phyloP scores from a whole-genome alignment of 257 asterid species.

The Primulina tabacum region DNA sequence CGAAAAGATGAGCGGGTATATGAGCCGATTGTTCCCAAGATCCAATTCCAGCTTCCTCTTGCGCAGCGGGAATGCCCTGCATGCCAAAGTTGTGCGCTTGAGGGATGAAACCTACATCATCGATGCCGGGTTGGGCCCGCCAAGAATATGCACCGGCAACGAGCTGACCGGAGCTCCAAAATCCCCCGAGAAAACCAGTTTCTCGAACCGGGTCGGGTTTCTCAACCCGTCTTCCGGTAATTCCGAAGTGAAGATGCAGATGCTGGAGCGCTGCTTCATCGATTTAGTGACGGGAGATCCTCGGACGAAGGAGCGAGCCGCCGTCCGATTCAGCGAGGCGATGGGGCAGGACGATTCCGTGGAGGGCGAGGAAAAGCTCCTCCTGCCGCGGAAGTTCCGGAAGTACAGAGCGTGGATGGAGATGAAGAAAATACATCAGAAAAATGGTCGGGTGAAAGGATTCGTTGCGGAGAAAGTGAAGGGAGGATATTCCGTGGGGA shows the following conservation, averaged over 20 bases:
- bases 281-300: slow-evolving; percentile 49
- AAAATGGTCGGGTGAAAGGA: slow-evolving; percentile 44
- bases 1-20: slow-evolving; percentile 49
- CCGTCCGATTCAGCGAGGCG: slow-evolving; percentile 38
- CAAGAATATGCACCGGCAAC: slow-evolving; percentile 34
- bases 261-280: slow-evolving; percentile 51
- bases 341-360: slow-evolving; percentile 35
- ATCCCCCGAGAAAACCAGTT: slow-evolving; percentile 26
- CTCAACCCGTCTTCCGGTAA: slow-evolving; percentile 34
- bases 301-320: slow-evolving; percentile 33
- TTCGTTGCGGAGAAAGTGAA: slow-evolving; percentile 43
- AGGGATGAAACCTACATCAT: slow-evolving; percentile 41
- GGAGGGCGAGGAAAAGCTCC: slow-evolving; percentile 43
- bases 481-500: slow-evolving; percentile 50
- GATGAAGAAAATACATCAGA: slow-evolving; percentile 34
- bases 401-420: slow-evolving; percentile 43
- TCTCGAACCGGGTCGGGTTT: slow-evolving; percentile 39
- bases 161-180: slow-evolving; percentile 38
- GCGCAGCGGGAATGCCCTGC: slow-evolving; percentile 38
- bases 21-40: slow-evolving; percentile 44
- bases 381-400: slow-evolving; percentile 49
- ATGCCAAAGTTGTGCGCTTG: slow-evolving; percentile 40
- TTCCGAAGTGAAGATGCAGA: slow-evolving; percentile 22
- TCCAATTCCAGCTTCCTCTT: slow-evolving; percentile 53
- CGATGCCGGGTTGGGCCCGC: slow-evolving; percentile 46